A percentile compares a stretch with the other conserved stretches of the same genome.
Conservation (phyloP, 441 rosid genomes). For the Pelargonium citronellum region DNA sequence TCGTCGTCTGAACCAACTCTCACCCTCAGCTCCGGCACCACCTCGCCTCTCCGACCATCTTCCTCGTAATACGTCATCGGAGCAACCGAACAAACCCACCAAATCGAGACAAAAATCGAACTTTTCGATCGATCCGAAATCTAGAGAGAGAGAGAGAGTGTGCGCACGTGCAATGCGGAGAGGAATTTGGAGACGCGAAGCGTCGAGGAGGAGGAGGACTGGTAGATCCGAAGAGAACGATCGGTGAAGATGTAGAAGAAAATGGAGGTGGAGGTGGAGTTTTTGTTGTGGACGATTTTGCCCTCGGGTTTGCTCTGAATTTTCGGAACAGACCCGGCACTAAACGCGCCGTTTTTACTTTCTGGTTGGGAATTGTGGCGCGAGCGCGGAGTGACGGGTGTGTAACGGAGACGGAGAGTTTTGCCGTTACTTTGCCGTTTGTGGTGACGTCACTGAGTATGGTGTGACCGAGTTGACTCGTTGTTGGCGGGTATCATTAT, state of each 20-base stretch:
- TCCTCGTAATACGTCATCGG: slow-evolving; percentile 16
- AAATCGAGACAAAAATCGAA: neutral
- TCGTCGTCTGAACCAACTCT: slow-evolving; percentile 4
- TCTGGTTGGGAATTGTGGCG: neutral
- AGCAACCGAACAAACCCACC: neutral
- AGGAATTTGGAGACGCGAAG: neutral
- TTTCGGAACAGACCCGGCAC: neutral
- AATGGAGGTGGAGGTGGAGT: too few species aligned
- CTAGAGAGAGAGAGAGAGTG: neutral
- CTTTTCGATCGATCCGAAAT: neutral
- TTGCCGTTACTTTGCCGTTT: too few species aligned
- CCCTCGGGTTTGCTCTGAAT: neutral
- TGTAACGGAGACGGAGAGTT: too few species aligned
- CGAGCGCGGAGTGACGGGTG: too few species aligned
- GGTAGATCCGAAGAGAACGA: neutral
- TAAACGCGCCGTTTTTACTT: neutral
- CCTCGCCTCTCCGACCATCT: slow-evolving; percentile 8
- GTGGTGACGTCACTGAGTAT: too few species aligned
- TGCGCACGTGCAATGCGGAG: neutral
- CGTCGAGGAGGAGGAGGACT: neutral
- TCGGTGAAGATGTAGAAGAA: neutral
- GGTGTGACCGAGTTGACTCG: too few species aligned
- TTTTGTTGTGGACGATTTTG: neutral
- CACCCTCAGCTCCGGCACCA: slow-evolving; percentile 20
- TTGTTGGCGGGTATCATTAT: too few species aligned